Evolutionary conservation across 257 asterid species (phyloP), one percentile per base, ranked within the genome.

Genomic region (Linderniella brevidens): DNA sequence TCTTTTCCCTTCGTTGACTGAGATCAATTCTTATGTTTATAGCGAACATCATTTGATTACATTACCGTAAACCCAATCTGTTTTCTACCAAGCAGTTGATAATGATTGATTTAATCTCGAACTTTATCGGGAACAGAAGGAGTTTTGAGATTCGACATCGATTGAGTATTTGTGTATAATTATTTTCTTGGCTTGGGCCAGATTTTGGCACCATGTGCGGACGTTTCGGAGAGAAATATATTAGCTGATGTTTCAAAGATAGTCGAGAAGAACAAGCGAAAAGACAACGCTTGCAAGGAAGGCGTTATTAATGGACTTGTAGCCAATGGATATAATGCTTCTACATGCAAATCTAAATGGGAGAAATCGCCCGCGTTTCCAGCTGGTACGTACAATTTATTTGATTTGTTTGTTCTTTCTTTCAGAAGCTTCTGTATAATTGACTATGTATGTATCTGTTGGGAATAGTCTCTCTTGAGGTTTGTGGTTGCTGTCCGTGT

Each of bases 271-370:
- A 75, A 72, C 72, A 80, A 65, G 63, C 63, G 70, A 3, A 80
- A 72, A 64, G 85, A 72, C 43, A 73, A 68, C 42, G 18, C 52
- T 53, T 72, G 77, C 61, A 59, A 74, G 60, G 67, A 78, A 63
- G 50, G 50, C 14, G 84, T 88, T 19, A 65, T 67, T n/a, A 87
- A 84, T 57, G 80, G 78, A 10, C 87, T 88, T 10, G 15, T 63
- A 5, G 73, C 76, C 63, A 57, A 70, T 13, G 96, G 96, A 15
- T 85, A 84, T 61, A 63, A 78, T 55, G 94, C 94, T 55, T 70
- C 98, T 8, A 66, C 76, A 73, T 85, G 98, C 82, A 76, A 68
- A 55, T 84, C 93, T 3, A 80, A 75, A 49, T 88, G 98, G 94
- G 86, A 77, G 12, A 78, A 76, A 59, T 48, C 82, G 50, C 48